phyloP scores from a whole-genome alignment of 1,284 basidiomycete species.

The Irpex sp. region DNA sequence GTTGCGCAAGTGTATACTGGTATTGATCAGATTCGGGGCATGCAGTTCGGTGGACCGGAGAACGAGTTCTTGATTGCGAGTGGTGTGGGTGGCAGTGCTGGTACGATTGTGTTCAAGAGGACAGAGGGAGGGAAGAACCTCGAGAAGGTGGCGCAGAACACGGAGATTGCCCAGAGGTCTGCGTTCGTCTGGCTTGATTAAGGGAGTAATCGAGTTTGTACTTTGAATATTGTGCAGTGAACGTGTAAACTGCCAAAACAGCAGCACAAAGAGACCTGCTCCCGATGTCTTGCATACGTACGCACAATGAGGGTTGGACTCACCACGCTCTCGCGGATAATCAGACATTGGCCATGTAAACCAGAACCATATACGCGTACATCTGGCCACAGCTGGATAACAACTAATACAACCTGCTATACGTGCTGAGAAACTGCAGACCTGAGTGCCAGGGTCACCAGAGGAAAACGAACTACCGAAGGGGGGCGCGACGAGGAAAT shows the following conservation, averaged over 20 bases:
- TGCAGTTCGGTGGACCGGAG: constrained; percentile 55
- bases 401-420: background rate
- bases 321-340: no score
- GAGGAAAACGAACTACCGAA: background rate
- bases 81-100: constrained; percentile 48
- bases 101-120: constrained; percentile 52
- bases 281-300: background rate
- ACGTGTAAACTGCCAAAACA: no score
- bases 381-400: no score
- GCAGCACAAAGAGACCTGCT: background rate
- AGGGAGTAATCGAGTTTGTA: background rate
- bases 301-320: no score
- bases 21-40: constrained; percentile 60
- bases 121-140: constrained; percentile 51
- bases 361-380: no score
- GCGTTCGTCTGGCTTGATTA: constrained; percentile 42
- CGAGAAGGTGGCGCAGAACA: constrained; percentile 47
- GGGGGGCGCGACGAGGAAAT: background rate
- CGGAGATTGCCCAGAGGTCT: constrained; percentile 46
- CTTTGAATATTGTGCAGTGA: background rate
- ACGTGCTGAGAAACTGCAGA: background rate
- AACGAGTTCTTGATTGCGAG: constrained; percentile 52
- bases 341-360: no score
- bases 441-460: background rate
- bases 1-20: constrained; percentile 58